Percentiles rank a stretch among this genome's conserved stretches.
Conservation (phyloP, 1,284 basidiomycete species). For the Ceratorhiza oryzae-sativae region DNA sequence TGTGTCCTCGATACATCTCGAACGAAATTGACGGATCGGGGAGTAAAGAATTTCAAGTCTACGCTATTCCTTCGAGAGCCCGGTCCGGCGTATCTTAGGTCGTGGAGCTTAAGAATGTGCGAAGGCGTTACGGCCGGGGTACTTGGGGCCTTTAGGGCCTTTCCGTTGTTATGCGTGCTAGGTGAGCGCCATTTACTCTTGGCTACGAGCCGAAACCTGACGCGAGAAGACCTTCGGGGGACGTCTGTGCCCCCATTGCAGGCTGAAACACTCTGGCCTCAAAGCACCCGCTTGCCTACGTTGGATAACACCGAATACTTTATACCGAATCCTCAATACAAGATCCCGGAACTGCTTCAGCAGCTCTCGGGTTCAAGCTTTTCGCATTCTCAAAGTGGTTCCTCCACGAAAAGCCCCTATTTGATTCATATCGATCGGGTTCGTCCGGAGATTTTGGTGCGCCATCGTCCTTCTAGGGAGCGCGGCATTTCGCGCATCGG, state of each 20-base stretch:
- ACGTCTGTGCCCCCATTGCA: constrained; percentile 5
- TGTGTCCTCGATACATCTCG: constrained; percentile 24
- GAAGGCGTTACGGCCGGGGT: background rate
- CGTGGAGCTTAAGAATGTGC: constrained; percentile 25
- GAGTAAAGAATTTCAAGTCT: constrained; percentile 25
- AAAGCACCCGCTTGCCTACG: background rate
- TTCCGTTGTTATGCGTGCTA: constrained; percentile 26
- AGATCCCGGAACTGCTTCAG: constrained; percentile 9
- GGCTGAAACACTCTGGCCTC: background rate
- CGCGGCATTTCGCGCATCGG: background rate
- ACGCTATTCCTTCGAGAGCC: constrained; percentile 24
- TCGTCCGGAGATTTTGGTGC: background rate
- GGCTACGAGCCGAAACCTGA: background rate
- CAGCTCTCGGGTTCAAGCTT: background rate
- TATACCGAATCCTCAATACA: constrained; percentile 11
- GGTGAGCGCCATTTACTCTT: background rate
- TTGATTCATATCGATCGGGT: constrained; percentile 18
- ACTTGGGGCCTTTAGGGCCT: background rate
- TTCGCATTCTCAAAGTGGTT: background rate
- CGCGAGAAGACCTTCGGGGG: constrained; percentile 18
- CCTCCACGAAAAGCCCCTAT: background rate
- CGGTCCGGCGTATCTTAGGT: constrained; percentile 21
- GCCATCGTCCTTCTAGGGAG: background rate
- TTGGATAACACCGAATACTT: constrained; percentile 12
- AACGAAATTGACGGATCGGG: constrained; percentile 26